These are phyloP conservation scores for Eucalyptus marginata DNA, from an alignment of 345 rosid species.

Conservation along the genomic window DNA sequence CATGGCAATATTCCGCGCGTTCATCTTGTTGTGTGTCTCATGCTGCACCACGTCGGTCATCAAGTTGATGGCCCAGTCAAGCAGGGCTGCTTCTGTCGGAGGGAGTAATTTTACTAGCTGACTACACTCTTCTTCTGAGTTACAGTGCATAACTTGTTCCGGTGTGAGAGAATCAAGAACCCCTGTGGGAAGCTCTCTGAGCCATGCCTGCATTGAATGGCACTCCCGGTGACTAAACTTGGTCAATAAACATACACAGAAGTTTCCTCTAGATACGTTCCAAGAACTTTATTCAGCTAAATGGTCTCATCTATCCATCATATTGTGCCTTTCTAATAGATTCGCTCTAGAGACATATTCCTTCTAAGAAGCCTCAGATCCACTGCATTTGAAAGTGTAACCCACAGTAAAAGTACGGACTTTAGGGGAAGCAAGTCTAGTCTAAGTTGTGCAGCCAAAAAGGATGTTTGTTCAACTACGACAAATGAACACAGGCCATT, in stretches of 20 bases:
- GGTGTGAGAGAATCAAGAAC: slow-evolving; percentile 80
- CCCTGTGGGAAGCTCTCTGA: slow-evolving; percentile 88
- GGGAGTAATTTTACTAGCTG: slow-evolving; percentile 64
- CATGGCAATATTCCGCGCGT: slow-evolving; percentile 90
- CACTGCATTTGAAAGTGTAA: neutral
- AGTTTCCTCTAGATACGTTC: neutral
- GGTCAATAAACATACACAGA: neutral
- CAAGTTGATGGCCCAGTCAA: slow-evolving; percentile 82
- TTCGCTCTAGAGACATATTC: neutral
- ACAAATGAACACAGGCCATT: neutral
- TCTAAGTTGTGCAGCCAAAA: neutral
- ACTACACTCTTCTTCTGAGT: slow-evolving; percentile 77
- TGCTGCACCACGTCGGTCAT: slow-evolving; percentile 91
- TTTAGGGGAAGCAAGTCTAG: neutral
- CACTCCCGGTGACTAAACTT: neutral
- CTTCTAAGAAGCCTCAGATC: neutral
- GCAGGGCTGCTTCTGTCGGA: slow-evolving; percentile 71
- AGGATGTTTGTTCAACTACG: neutral
- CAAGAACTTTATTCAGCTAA: neutral
- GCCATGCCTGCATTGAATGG: slow-evolving; percentile 55
- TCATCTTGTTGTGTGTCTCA: slow-evolving; percentile 82
- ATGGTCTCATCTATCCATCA: neutral
- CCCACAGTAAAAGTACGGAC: neutral
- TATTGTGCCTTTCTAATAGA: neutral
- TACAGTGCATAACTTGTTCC: slow-evolving; percentile 87